Percentiles rank a stretch among this genome's conserved stretches.
Conservation (phyloP, 2,329 filamentous ascomycete genomes). For the Arthrocladium fulminans region DNA sequence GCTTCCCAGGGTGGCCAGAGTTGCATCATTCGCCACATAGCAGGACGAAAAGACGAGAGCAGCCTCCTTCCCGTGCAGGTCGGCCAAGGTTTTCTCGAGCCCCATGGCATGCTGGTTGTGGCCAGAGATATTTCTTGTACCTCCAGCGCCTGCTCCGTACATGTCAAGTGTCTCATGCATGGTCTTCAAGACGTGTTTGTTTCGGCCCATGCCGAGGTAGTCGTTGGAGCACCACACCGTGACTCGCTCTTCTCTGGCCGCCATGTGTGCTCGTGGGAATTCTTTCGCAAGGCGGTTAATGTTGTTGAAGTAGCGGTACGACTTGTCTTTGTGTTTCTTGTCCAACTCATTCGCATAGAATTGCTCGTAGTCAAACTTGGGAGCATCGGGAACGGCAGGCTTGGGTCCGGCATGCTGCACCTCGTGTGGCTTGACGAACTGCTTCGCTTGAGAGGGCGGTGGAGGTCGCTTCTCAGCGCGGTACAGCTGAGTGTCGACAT, state of each 20-base stretch:
- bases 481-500: slow-evolving; percentile 54
- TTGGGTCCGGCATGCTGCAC: slow-evolving; percentile 34
- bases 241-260: slow-evolving; percentile 70
- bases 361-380: slow-evolving; percentile 77
- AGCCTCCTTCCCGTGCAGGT: slow-evolving; percentile 82
- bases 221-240: slow-evolving; percentile 99
- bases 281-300: slow-evolving; percentile 97
- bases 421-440: slow-evolving; percentile 17
- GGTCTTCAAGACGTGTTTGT: slow-evolving; percentile 70
- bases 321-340: slow-evolving; percentile 99
- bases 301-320: slow-evolving; percentile 99
- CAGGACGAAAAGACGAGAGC: slow-evolving; percentile 94
- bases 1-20: slow-evolving; percentile 89
- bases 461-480: slow-evolving; percentile 37
- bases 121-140: slow-evolving; percentile 94
- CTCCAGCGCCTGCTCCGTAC: slow-evolving; percentile 90
- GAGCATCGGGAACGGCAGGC: slow-evolving; percentile 39
- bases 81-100: slow-evolving; percentile 72
- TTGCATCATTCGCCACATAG: slow-evolving; percentile 97
- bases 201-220: slow-evolving; percentile 95
- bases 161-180: slow-evolving; percentile 95
- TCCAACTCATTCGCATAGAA: slow-evolving; percentile 86
- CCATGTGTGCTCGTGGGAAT: slow-evolving; percentile 90
- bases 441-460: not conserved
- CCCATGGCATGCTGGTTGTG: slow-evolving; percentile 91